phyloP scores from a whole-genome alignment of 1,284 basidiomycete species.

The Ceratobasidium sp. region DNA sequence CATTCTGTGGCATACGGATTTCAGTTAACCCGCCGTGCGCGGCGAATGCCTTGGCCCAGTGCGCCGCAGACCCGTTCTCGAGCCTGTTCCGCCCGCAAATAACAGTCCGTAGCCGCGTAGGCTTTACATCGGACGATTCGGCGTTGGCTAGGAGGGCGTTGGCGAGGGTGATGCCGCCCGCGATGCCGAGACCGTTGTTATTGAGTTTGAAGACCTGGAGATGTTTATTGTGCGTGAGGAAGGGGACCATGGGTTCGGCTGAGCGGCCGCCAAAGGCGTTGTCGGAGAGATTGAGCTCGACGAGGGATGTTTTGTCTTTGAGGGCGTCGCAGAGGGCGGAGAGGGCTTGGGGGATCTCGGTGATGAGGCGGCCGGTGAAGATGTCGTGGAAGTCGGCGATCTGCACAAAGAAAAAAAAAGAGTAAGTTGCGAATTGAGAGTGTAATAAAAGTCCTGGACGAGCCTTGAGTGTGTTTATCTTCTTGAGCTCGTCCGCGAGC shows the following conservation, averaged over 20 bases:
- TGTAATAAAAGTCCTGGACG: conserved; percentile 47
- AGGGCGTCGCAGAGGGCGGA: conserved; percentile 91
- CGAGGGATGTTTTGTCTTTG: conserved; percentile 81
- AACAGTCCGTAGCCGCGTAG: conserved; percentile 81
- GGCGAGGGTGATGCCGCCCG: conserved; percentile 89
- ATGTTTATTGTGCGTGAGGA: conserved; percentile 83
- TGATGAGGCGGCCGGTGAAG: conserved; percentile 96
- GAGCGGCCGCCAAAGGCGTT: conserved; percentile 98
- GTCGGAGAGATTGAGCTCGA: conserved; percentile 93
- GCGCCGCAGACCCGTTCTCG: conserved; percentile 88
- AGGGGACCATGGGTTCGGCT: conserved; percentile 93
- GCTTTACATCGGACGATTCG: conserved; percentile 70
- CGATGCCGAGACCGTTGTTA: conserved; percentile 98
- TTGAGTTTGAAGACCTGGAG: conserved; percentile 91
- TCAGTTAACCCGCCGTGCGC: conserved; percentile 86
- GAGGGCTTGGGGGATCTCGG: conserved; percentile 93
- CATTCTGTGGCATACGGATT: conserved; percentile 96
- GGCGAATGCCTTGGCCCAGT: conserved; percentile 91
- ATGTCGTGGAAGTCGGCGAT: conserved; percentile 97
- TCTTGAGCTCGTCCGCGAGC: conserved; percentile 84
- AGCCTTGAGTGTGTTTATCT: conserved; percentile 81
- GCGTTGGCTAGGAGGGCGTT: conserved; percentile 87
- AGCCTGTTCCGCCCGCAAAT: conserved; percentile 96
- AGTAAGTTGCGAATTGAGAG: conserved; percentile 41
- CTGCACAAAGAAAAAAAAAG: conserved; percentile 60